Evolutionary conservation across 257 asterid species (phyloP).

Genomic region (Apocynum venetum): DNA sequence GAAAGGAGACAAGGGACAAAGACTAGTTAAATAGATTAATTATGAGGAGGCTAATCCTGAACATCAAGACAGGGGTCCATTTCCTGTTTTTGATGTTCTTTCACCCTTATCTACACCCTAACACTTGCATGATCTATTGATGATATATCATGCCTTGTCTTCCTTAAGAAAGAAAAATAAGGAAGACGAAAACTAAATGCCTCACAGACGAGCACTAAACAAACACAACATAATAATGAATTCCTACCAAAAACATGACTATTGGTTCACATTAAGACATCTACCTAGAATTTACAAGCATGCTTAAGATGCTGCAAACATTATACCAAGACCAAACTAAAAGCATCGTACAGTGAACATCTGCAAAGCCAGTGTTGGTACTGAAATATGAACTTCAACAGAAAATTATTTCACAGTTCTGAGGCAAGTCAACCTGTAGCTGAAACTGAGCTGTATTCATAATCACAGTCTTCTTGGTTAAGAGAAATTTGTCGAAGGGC

Average conservation of each 20-base stretch:
- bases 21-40: background rate
- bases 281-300: background rate
- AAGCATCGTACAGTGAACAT: background rate
- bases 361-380: background rate
- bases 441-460: conserved; percentile 60
- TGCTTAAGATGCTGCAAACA: background rate
- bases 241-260: background rate
- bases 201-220: background rate
- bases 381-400: background rate
- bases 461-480: conserved; percentile 75
- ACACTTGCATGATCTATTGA: background rate
- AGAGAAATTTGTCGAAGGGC: conserved; percentile 93
- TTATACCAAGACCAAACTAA: background rate
- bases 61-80: background rate
- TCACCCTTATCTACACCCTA: background rate
- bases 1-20: background rate
- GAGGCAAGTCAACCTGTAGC: conserved; percentile 48
- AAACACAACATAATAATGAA: background rate
- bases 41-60: background rate
- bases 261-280: background rate
- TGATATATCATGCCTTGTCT: background rate
- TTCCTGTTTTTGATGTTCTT: background rate
- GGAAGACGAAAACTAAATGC: background rate
- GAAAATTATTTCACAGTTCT: conserved; percentile 1
- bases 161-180: background rate